phyloP scores from a whole-genome alignment of 2,329 filamentous ascomycete genomes.

The Karstenula rhodostoma region DNA sequence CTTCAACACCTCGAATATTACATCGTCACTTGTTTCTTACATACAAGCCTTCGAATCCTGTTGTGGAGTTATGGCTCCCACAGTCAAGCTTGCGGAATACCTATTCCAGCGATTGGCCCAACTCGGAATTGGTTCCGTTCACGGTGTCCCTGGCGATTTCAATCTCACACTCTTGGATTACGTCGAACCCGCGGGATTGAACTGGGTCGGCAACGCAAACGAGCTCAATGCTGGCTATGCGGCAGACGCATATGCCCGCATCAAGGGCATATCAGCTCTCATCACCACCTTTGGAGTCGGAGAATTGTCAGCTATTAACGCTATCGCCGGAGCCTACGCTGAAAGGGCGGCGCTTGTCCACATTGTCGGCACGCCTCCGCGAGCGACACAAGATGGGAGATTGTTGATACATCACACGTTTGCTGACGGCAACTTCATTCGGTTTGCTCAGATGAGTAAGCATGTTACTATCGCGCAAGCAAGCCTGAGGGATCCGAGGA shows the following conservation, averaged over 20 bases:
- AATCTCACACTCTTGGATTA: slow-evolving; percentile 46
- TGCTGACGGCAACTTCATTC: slow-evolving; percentile 63
- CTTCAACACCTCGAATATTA: not conserved
- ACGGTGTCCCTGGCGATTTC: slow-evolving; percentile 53
- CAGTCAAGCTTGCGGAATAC: slow-evolving; percentile 34
- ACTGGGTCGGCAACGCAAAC: slow-evolving; percentile 60
- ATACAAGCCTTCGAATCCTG: not conserved
- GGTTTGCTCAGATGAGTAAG: slow-evolving; percentile 60
- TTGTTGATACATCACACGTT: slow-evolving; percentile 71
- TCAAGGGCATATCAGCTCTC: slow-evolving; percentile 69
- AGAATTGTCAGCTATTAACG: slow-evolving; percentile 74
- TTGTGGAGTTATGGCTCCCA: slow-evolving; percentile 1
- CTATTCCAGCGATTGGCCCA: slow-evolving; percentile 41
- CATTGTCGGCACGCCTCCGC: slow-evolving; percentile 63
- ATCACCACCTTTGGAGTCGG: slow-evolving; percentile 80
- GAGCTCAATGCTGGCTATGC: slow-evolving; percentile 64
- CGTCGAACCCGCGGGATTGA: slow-evolving; percentile 45
- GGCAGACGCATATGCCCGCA: slow-evolving; percentile 63
- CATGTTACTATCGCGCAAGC: slow-evolving; percentile 56
- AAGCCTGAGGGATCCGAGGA: slow-evolving; percentile 56
- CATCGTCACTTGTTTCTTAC: not conserved
- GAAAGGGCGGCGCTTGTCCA: slow-evolving; percentile 74
- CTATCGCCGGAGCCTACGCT: slow-evolving; percentile 75
- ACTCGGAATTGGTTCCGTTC: slow-evolving; percentile 50
- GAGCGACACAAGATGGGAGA: slow-evolving; percentile 54